phyloP scores from a whole-genome alignment of 1,284 basidiomycete species.

The Ustilago curta region DNA sequence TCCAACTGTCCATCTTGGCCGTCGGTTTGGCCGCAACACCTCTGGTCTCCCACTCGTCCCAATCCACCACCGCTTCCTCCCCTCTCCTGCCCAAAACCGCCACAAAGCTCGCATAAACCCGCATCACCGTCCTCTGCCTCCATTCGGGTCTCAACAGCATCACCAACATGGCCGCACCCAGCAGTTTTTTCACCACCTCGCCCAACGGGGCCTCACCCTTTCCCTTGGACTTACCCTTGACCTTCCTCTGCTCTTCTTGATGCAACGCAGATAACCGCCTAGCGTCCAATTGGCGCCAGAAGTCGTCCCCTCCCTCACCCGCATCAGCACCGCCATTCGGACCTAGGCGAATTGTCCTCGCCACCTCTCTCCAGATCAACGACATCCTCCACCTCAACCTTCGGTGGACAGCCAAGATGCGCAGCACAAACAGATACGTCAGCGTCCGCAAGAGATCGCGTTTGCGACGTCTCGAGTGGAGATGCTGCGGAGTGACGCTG shows the following conservation, averaged over 20 bases:
- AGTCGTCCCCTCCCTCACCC: constrained; percentile 27
- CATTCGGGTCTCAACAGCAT: constrained; percentile 35
- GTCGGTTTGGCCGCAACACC: not conserved
- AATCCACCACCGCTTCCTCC: constrained; percentile 18
- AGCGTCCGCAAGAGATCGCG: constrained; percentile 66
- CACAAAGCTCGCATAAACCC: constrained; percentile 11
- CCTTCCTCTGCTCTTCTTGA: not conserved
- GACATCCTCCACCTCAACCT: constrained; percentile 44
- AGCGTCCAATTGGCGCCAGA: constrained; percentile 36
- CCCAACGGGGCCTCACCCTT: not conserved
- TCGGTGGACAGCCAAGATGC: constrained; percentile 58
- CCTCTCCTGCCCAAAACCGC: not conserved
- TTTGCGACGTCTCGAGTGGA: constrained; percentile 58
- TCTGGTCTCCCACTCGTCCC: constrained; percentile 37
- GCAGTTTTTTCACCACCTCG: constrained; percentile 11
- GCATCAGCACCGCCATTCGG: constrained; percentile 5
- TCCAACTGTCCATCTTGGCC: constrained; percentile 9
- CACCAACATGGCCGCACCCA: constrained; percentile 24
- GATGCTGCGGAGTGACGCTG: constrained; percentile 31
- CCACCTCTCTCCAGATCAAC: constrained; percentile 24
- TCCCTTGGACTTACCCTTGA: not conserved
- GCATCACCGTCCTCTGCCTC: constrained; percentile 24
- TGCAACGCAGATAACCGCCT: constrained; percentile 15
- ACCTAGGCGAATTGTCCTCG: constrained; percentile 22
- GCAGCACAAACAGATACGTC: constrained; percentile 65